These are phyloP conservation scores for Aureobasidium sp. DNA, from an alignment of 2,329 filamentous ascomycete species.

Conservation along the genomic window DNA sequence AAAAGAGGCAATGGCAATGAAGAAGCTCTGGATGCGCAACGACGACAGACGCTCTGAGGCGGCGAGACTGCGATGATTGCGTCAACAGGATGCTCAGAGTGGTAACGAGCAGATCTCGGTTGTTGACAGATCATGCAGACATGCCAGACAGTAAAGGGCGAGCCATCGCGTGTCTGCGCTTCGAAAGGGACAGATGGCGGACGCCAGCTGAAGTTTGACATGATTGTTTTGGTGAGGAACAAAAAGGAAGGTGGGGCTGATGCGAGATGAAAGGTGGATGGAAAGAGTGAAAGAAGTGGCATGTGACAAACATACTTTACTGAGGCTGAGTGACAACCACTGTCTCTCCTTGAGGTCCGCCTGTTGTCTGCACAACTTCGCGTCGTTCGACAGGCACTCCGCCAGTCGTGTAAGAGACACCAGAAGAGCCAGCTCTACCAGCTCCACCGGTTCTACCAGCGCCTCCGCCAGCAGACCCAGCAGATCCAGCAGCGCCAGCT, in stretches of 20 bases:
- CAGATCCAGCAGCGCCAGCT: neutral
- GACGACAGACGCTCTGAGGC: conserved; percentile 1
- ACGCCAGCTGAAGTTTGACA: conserved; percentile 10
- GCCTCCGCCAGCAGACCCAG: neutral
- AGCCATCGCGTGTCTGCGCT: conserved; percentile 6
- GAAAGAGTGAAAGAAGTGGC: neutral
- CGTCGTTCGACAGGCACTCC: neutral
- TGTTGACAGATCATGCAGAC: conserved; percentile 14
- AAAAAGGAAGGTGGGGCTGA: neutral
- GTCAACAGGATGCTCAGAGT: conserved; percentile 13
- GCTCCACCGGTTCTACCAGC: neutral
- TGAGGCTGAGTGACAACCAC: neutral
- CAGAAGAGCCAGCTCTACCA: neutral
- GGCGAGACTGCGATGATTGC: neutral
- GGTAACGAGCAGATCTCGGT: conserved; percentile 16
- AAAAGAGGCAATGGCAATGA: neutral
- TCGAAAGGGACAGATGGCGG: conserved; percentile 9
- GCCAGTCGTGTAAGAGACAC: neutral
- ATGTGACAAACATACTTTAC: conserved; percentile 4
- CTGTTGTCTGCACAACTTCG: neutral
- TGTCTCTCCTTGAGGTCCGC: neutral
- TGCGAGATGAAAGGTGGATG: neutral
- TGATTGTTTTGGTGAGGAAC: neutral
- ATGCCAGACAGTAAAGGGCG: conserved; percentile 16
- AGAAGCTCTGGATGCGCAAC: neutral